Conservation (phyloP, 2,329 filamentous ascomycete genomes). For the Leptographium radiaticola region DNA sequence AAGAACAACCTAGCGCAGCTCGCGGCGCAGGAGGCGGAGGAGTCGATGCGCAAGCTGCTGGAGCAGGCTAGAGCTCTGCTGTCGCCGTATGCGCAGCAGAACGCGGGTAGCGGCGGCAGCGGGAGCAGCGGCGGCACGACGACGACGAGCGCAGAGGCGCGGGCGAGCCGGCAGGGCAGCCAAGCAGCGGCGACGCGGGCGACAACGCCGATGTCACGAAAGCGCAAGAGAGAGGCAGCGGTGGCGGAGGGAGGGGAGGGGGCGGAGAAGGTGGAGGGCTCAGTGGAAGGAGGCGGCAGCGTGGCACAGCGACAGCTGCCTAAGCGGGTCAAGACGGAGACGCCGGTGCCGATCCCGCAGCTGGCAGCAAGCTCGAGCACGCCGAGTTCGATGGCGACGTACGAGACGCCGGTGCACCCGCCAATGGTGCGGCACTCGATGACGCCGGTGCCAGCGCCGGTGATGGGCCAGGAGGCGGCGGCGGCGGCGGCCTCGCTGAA, state of each 20-base stretch:
- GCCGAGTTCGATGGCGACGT: conserved; percentile 10
- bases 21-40: conserved; percentile 45
- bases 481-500: background rate
- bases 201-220: conserved; percentile 9
- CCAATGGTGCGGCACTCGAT: conserved; percentile 11
- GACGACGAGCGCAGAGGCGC: background rate
- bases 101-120: background rate
- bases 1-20: conserved; percentile 50
- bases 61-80: conserved; percentile 18
- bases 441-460: conserved; percentile 22
- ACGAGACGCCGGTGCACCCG: conserved; percentile 14
- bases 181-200: background rate
- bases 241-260: conserved; percentile 15
- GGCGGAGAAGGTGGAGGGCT: conserved; percentile 4
- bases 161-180: background rate
- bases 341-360: conserved; percentile 23
- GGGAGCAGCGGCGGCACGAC: background rate
- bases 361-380: conserved; percentile 7
- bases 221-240: conserved; percentile 22
- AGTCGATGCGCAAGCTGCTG: conserved; percentile 21
- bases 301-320: conserved; percentile 13
- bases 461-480: conserved; percentile 10
- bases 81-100: conserved; percentile 9
- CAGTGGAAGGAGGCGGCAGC: background rate
- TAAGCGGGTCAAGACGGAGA: conserved; percentile 25